Percentiles rank a stretch among this genome's conserved stretches.
Evolutionary conservation across 768 basidiomycete species (phyloP).

Genomic region (Suillus subluteus): DNA sequence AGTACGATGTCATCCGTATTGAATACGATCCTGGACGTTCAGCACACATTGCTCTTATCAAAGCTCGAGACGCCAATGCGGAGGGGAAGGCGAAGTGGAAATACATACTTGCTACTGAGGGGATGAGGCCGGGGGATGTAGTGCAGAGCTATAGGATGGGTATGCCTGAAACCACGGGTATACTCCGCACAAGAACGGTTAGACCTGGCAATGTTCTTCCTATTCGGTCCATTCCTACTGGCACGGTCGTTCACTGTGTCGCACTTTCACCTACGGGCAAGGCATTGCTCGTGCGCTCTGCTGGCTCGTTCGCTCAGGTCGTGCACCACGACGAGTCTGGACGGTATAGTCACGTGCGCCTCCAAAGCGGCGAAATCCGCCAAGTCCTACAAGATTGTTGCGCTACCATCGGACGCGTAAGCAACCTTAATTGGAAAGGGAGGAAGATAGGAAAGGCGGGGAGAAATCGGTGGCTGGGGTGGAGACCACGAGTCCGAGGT

Average conservation of each 20-base stretch:
- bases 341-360: conserved; percentile 78
- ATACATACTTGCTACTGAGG: conserved; percentile 93
- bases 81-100: conserved; percentile 69
- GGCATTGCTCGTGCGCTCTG: conserved; percentile 84
- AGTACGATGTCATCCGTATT: conserved; percentile 89
- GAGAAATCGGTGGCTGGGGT: conserved; percentile 82
- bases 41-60: conserved; percentile 91
- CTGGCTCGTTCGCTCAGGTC: conserved; percentile 84
- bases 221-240: conserved; percentile 88
- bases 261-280: conserved; percentile 76
- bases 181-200: conserved; percentile 81
- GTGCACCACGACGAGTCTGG: conserved; percentile 75
- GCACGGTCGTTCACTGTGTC: conserved; percentile 87
- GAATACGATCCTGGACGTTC: conserved; percentile 96
- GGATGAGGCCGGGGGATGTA: conserved; percentile 83
- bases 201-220: conserved; percentile 94
- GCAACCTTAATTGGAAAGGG: conserved; percentile 89
- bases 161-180: conserved; percentile 78
- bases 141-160: conserved; percentile 87
- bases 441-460: conserved; percentile 91
- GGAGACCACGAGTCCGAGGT: conserved; percentile 86
- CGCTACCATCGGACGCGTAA: conserved; percentile 90
- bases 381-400: conserved; percentile 79
- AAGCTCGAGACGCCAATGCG: conserved; percentile 56
- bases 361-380: conserved; percentile 93